Evolutionary conservation across 148 eudicot species (phyloP), one percentile per base, ranked within the genome.

Genomic region (Amaranthus palmeri): DNA sequence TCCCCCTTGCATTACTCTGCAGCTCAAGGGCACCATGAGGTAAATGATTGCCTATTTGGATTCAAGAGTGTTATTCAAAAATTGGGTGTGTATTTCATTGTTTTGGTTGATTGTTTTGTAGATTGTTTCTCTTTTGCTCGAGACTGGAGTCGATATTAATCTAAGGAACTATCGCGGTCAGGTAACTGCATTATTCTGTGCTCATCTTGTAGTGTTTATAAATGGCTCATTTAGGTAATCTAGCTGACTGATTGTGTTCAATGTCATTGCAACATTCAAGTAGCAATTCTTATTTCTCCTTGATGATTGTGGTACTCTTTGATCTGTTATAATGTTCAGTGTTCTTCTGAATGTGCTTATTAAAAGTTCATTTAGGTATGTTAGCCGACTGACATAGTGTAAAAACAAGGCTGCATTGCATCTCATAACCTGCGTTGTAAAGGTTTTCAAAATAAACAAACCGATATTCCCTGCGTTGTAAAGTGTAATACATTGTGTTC

Each of bases 21-120:
- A 65, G 98, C 98, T 79, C 98, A 91, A 69, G 98, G 98, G 25
- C 98, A 93, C 81, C 91, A 93, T 84, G 98, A 93, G 98, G 98
- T 93, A 83, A 58, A 62, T 56, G 58, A n/a, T 5, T 54, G 55
- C 25, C 14, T 50, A 8, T 14, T n/a, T 52, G 56, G 17, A 10
- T 4, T 4, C 50, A 11, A 4, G 10, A 64, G 45, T 54, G 41
- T 15, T 8, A 6, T 46, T 6, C 44, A 6, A 10, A 42, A 3
- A 12, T 40, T 13, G 45, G 17, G 6, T 3, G 11, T 42, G 8
- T 15, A 47, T 44, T 73, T 74, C 60, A 40, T 72, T 54, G 17
- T 56, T 69, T 4, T 79, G 74, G 70, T 68, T 57, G 48, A 8
- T 70, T 76, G 17, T 61, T 43, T 53, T 50, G 14, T 72, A 93